Base-by-base conservation (phyloP, 2,329 filamentous ascomycete species). In the Sporothrix curviconia region DNA sequence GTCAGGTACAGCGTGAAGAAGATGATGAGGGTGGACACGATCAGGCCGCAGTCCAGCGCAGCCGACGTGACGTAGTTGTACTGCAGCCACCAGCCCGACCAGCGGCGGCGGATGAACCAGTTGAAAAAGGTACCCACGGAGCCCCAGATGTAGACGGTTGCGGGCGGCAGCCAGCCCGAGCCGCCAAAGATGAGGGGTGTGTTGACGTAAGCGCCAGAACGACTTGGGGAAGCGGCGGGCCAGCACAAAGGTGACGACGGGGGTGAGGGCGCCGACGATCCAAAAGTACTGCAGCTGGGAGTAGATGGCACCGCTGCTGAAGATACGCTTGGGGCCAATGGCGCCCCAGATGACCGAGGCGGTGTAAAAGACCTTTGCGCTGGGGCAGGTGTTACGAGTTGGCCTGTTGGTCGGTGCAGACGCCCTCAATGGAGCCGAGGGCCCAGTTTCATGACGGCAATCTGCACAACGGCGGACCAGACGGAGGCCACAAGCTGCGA, bases 1-100 rank as follows among this genome's bases (percentile, higher is more conserved):
- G 84, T 84, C 62, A 89, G 68, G 57, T 83, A 82, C 28, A 90
- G 71, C 1, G 83, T 78, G 63, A 88, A 82, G 74, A 90, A 88
- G 58, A 90, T 85, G 58, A 90, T 68, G 36, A 90, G 78, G 0
- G 85, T 85, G 34, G 78, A 80, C 19, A 89, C 68, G 12, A 85
- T 82, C 5, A 89, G 76, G 5, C 86, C 86, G 50, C 80, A 81
- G 68, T 90, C 87, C 37, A 90, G 73, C 1, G 83, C 87, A 0
- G 86, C 86, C 19, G 85, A 88, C 0, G 85, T 82, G 66, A 89
- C 78, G 68, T 90, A 90, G 73, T 90, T 90, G 73, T 89, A 90
- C 69, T 85, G 83, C 69, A 86, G 74, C 87, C 87, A 90, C 87
- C 86, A 90, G 34, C 84, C 86, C 4, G 78, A 80, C 71, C 79